Percentiles rank a stretch among this genome's conserved stretches.
Conservation (phyloP, 768 basidiomycete genomes). For the Suillus lakei region DNA sequence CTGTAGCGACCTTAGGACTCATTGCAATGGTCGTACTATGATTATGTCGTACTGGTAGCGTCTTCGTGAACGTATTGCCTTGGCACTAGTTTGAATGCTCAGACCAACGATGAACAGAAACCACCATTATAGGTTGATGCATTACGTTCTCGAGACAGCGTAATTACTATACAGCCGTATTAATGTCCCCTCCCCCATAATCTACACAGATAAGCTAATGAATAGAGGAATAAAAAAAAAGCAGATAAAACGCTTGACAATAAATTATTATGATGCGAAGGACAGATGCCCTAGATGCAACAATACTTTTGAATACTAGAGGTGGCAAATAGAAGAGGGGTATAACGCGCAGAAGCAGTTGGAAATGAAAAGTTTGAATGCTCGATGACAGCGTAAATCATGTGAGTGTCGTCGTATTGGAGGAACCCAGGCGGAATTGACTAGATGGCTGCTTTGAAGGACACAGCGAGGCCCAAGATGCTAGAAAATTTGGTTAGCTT, state of each 20-base stretch:
- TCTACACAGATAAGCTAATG: neutral
- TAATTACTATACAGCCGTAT: neutral
- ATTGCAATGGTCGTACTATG: neutral
- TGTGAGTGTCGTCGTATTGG: neutral
- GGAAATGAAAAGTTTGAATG: neutral
- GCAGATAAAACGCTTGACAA: too few species aligned
- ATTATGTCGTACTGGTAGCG: neutral
- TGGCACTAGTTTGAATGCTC: neutral
- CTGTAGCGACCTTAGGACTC: neutral
- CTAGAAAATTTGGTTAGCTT: constrained; percentile 12
- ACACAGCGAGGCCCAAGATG: constrained; percentile 27
- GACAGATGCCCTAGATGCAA: neutral
- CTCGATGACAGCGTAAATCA: neutral
- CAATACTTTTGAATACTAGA: neutral
- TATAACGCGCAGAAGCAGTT: neutral
- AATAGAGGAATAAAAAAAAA: neutral
- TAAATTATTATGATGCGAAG: too few species aligned
- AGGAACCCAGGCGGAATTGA: constrained; percentile 2
- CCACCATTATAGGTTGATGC: neutral
- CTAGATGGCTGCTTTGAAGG: neutral
- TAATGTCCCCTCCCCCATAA: neutral
- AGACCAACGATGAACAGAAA: neutral
- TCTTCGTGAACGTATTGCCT: neutral
- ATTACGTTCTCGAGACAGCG: neutral
- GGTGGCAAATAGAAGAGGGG: neutral